phyloP scores from a whole-genome alignment of 345 rosid species.

The Aurinia saxatilis region DNA sequence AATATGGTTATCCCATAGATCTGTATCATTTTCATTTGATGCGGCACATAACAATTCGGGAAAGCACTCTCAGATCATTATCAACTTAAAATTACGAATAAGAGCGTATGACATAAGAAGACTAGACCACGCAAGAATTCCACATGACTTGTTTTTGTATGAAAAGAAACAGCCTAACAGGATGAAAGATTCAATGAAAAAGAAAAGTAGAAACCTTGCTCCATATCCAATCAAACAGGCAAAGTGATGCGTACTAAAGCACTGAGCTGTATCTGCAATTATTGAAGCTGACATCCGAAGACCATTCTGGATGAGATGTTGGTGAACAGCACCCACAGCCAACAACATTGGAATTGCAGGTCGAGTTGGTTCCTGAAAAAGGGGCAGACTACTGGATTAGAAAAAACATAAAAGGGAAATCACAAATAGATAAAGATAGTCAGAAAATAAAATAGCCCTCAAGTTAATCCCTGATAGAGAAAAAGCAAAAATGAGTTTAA shows the following conservation, averaged over 20 bases:
- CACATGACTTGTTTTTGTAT: conserved; percentile 1
- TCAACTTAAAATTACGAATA: conserved; percentile 4
- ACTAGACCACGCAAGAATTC: not conserved
- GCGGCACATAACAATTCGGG: not conserved
- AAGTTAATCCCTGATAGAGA: not conserved
- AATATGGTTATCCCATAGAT: conserved; percentile 16
- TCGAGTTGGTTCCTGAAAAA: conserved; percentile 76
- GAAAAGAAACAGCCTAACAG: not conserved
- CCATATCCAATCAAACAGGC: conserved; percentile 99
- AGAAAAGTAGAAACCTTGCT: conserved; percentile 58
- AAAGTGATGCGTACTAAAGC: conserved; percentile 99
- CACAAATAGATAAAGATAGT: not conserved
- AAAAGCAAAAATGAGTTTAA: not conserved
- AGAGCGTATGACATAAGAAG: not conserved
- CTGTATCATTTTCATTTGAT: not conserved
- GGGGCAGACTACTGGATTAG: not conserved
- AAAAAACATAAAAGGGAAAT: not conserved
- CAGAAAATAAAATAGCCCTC: not conserved
- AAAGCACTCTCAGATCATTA: conserved; percentile 5
- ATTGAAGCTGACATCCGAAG: conserved; percentile 92
- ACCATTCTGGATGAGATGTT: conserved; percentile 96
- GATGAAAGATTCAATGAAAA: conserved; percentile 2
- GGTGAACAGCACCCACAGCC: conserved; percentile 98
- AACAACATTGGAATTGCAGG: conserved; percentile 93
- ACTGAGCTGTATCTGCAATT: conserved; percentile 95